Percentiles rank a stretch among this genome's conserved stretches.
These are phyloP conservation scores for Penicillium vulpinum DNA, from an alignment of 2,329 filamentous ascomycete genomes.

Conservation along the genomic window DNA sequence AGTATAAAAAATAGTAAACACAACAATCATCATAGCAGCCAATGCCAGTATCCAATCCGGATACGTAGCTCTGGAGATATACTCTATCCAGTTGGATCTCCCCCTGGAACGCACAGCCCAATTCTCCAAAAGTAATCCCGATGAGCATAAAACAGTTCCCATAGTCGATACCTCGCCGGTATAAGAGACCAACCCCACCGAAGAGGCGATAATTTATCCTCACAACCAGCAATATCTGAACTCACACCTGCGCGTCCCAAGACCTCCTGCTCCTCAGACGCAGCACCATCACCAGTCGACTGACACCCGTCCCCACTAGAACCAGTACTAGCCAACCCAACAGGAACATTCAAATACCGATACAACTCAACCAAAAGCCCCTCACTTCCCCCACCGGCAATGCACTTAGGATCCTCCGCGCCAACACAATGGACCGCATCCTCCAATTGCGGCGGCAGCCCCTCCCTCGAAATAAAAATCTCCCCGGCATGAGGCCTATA, in stretches of 20 bases:
- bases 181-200: constrained; percentile 26
- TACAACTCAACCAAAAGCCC: constrained; percentile 7
- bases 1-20: not conserved
- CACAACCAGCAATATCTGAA: constrained; percentile 11
- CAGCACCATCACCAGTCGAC: not conserved
- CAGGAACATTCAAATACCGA: constrained; percentile 10
- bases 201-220: constrained; percentile 6
- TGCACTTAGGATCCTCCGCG: constrained; percentile 70
- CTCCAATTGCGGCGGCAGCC: constrained; percentile 64
- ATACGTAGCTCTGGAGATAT: not conserved
- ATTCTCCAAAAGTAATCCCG: constrained; percentile 96
- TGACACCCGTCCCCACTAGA: constrained; percentile 1
- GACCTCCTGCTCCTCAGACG: constrained; percentile 10
- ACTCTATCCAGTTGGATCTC: constrained; percentile 41
- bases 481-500: constrained; percentile 84
- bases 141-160: constrained; percentile 91
- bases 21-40: no score
- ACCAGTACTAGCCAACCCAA: not conserved
- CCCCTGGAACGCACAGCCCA: constrained; percentile 82
- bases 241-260: constrained; percentile 29
- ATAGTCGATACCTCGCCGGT: constrained; percentile 69
- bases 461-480: constrained; percentile 74
- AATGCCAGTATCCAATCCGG: not conserved
- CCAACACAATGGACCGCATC: constrained; percentile 75
- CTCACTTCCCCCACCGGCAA: constrained; percentile 55